Conservation (phyloP, 2,329 filamentous ascomycete species). For the Pyricularia grisea region DNA sequence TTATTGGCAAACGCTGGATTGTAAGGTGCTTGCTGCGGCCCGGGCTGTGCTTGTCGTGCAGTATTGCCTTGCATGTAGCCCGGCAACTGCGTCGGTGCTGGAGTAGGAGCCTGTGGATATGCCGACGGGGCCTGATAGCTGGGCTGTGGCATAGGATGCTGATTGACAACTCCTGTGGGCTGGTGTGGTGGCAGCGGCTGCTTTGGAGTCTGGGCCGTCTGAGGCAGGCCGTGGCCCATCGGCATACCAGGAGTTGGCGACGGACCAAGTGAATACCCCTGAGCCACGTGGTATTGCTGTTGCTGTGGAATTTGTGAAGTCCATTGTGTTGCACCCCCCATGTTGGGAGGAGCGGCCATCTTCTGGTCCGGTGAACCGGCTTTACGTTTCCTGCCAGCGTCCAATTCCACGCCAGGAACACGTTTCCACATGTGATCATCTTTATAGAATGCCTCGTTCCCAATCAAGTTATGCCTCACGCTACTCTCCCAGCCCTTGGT, state of each 20-base stretch:
- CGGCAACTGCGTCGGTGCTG: slow-evolving; percentile 14
- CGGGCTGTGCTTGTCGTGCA: slow-evolving; percentile 13
- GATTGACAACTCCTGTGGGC: slow-evolving; percentile 9
- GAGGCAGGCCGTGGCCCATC: slow-evolving; percentile 8
- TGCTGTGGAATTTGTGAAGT: slow-evolving; percentile 10
- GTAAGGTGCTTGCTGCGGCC: slow-evolving; percentile 17
- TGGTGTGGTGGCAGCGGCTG: slow-evolving; percentile 12
- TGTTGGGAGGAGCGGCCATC: slow-evolving; percentile 11
- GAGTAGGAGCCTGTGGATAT: slow-evolving; percentile 15
- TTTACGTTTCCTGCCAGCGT: slow-evolving; percentile 51
- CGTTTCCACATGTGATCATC: slow-evolving; percentile 49
- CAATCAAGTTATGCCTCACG: slow-evolving; percentile 54
- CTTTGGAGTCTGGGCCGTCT: neutral
- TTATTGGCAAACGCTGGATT: slow-evolving; percentile 20
- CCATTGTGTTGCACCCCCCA: slow-evolving; percentile 21
- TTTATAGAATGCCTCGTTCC: slow-evolving; percentile 52
- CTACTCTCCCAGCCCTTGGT: slow-evolving; percentile 59
- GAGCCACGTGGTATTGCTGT: slow-evolving; percentile 10
- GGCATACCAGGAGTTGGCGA: slow-evolving; percentile 11
- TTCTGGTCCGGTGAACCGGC: slow-evolving; percentile 39
- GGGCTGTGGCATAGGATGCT: slow-evolving; percentile 8
- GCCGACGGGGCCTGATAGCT: slow-evolving; percentile 12
- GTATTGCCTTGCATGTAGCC: slow-evolving; percentile 14
- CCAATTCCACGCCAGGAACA: slow-evolving; percentile 47
- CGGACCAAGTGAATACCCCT: slow-evolving; percentile 10